phyloP scores from a whole-genome alignment of 164 flowering plant species.

The Annona cherimola region DNA sequence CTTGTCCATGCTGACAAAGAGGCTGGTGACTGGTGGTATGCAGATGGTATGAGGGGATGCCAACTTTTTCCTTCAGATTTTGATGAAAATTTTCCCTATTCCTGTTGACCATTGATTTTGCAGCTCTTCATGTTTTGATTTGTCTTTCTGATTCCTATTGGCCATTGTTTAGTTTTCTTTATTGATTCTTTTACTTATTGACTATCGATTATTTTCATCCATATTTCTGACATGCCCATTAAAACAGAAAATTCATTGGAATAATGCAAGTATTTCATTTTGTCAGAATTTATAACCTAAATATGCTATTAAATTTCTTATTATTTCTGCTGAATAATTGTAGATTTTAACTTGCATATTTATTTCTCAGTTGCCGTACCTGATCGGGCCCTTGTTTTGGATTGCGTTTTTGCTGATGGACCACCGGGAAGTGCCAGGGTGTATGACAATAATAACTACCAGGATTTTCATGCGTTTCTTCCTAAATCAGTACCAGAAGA shows the following conservation, averaged over 20 bases:
- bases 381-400: conserved; percentile 65
- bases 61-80: background rate
- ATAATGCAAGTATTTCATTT: too few relatives aligned
- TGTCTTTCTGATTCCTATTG: background rate
- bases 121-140: too few relatives aligned
- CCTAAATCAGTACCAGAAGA: conserved; percentile 53
- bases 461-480: conserved; percentile 88
- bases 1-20: conserved; percentile 45
- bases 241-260: too few relatives aligned
- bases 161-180: too few relatives aligned
- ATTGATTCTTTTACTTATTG: background rate
- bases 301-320: background rate
- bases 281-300: too few relatives aligned
- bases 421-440: conserved; percentile 61
- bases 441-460: conserved; percentile 75
- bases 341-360: background rate
- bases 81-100: background rate
- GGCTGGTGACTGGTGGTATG: conserved; percentile 90
- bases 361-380: conserved; percentile 61
- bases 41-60: conserved; percentile 51
- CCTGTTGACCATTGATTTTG: background rate
- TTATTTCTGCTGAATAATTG: conserved; percentile 3
- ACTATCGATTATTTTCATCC: background rate
- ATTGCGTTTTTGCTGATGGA: conserved; percentile 99
- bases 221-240: too few relatives aligned